phyloP scores from a whole-genome alignment of 768 basidiomycete genomes.

The Glaciozyma martinii region DNA sequence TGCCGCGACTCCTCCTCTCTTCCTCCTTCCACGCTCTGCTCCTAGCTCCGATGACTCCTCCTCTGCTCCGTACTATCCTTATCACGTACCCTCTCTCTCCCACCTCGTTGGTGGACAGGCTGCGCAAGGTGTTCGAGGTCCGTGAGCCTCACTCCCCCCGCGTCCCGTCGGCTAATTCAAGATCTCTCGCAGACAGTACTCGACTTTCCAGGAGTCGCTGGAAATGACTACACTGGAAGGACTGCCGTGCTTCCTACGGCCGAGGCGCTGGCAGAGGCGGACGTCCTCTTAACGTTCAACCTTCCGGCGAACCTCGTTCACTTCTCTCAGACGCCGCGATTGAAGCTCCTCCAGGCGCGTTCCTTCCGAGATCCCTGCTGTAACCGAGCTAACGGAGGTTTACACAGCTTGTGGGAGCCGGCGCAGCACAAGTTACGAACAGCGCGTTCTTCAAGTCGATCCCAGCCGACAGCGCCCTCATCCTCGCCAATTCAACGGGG shows the following conservation, averaged over 20 bases:
- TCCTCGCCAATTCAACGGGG: neutral
- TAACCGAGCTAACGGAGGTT: neutral
- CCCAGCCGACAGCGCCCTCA: neutral
- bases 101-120: too few species aligned
- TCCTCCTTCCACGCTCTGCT: too few species aligned
- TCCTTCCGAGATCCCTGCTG: neutral
- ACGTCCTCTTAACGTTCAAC: slow-evolving; percentile 2
- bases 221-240: too few species aligned
- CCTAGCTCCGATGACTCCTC: too few species aligned
- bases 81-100: too few species aligned
- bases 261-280: neutral
- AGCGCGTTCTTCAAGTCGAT: neutral
- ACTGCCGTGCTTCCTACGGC: neutral
- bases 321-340: neutral
- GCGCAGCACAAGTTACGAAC: neutral
- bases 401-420: neutral
- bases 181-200: too few species aligned
- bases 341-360: neutral
- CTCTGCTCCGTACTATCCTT: too few species aligned
- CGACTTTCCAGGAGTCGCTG: too few species aligned
- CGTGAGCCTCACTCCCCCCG: too few species aligned
- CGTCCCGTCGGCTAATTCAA: too few species aligned
- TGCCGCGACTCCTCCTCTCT: too few species aligned
- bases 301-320: neutral
- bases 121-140: too few species aligned